phyloP scores from a whole-genome alignment of 2,329 filamentous ascomycete species.

The Dothistroma septosporum region DNA sequence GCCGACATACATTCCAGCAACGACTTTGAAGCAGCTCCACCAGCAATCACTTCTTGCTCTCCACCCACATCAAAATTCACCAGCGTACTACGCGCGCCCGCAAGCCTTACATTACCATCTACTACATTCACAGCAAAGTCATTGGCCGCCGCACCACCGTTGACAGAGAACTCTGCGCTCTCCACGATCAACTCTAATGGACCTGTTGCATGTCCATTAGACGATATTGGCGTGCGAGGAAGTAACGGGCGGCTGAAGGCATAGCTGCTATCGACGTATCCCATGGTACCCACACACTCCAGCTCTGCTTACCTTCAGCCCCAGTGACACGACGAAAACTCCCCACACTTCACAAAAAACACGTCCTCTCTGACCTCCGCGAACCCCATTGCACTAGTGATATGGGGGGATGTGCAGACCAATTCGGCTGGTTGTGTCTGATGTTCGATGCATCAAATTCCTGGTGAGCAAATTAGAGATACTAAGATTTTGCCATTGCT shows the following conservation, averaged over 20 bases:
- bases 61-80: conserved; percentile 15
- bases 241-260: conserved; percentile 11
- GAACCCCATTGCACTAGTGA: too few species aligned
- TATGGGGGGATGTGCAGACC: conserved; percentile 10
- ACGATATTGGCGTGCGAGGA: conserved; percentile 6
- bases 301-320: too few species aligned
- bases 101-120: conserved; percentile 16
- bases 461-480: conserved; percentile 27
- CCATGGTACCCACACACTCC: too few species aligned
- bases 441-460: conserved; percentile 19
- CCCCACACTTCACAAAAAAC: too few species aligned
- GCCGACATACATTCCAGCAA: conserved; percentile 17
- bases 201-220: conserved; percentile 6
- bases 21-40: conserved; percentile 5
- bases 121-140: conserved; percentile 17
- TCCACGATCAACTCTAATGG: conserved; percentile 10
- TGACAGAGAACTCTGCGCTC: conserved; percentile 3
- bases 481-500: conserved; percentile 35
- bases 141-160: conserved; percentile 8
- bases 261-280: conserved; percentile 18
- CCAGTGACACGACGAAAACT: too few species aligned
- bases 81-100: conserved; percentile 14
- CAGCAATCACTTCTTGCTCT: conserved; percentile 10
- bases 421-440: conserved; percentile 9
- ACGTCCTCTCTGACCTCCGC: too few species aligned